These are phyloP conservation scores for Arabis alpina DNA, from an alignment of 345 rosid species.

Conservation along the genomic window DNA sequence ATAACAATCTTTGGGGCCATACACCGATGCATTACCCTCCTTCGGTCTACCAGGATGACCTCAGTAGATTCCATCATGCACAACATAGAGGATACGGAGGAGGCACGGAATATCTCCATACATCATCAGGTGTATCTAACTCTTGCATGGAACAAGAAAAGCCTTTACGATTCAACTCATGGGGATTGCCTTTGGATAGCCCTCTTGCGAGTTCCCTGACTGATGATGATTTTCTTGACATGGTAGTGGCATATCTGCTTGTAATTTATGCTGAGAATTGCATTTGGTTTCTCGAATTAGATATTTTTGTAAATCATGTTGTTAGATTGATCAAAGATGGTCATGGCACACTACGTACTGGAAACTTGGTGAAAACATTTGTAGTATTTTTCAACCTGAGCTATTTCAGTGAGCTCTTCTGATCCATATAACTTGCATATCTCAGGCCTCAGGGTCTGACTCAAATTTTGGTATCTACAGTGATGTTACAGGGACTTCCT, in stretches of 20 bases:
- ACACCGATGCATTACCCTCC: constrained; percentile 51
- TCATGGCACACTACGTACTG: constrained; percentile 11
- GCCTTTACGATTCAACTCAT: constrained; percentile 60
- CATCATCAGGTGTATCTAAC: constrained; percentile 50
- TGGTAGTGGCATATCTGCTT: constrained; percentile 61
- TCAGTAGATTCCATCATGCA: constrained; percentile 55
- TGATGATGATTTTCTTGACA: constrained; percentile 90
- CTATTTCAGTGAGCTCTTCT: constrained; percentile 4
- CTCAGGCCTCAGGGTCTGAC: no score
- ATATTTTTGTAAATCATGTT: constrained; percentile 39
- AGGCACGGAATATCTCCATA: constrained; percentile 46
- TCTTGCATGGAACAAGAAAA: constrained; percentile 48
- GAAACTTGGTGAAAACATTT: constrained; percentile 38
- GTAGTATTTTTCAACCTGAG: constrained; percentile 24
- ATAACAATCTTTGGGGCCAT: constrained; percentile 40
- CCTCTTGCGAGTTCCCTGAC: constrained; percentile 80
- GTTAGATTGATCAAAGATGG: constrained; percentile 24
- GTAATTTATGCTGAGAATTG: constrained; percentile 31
- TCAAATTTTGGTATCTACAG: constrained; percentile 1
- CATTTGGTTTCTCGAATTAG: constrained; percentile 16
- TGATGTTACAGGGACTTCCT: constrained; percentile 25
- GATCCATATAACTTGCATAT: no score
- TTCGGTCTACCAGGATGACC: constrained; percentile 57
- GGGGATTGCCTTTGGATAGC: constrained; percentile 82
- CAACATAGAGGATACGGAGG: constrained; percentile 53